A percentile compares a stretch with the other conserved stretches of the same genome.
Conservation (phyloP, 2,329 filamentous ascomycete species). For the Trichoderma pleuroti region DNA sequence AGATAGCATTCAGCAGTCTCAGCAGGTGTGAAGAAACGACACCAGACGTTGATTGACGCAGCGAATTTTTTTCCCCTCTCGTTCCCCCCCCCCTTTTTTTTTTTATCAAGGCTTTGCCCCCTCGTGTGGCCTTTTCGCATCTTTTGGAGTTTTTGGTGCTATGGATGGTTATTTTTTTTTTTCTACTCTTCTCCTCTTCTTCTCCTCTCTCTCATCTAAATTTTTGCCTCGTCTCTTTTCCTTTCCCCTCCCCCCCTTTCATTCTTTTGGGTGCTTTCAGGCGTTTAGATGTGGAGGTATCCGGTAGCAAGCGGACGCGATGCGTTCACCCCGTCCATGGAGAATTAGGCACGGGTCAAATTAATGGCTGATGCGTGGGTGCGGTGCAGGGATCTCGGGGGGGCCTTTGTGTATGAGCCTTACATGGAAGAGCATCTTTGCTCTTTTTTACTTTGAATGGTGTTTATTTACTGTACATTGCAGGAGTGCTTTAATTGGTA, state of each 20-base stretch:
- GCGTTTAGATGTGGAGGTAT: not conserved
- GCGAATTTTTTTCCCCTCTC: not conserved
- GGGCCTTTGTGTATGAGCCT: not conserved
- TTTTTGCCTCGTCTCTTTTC: not conserved
- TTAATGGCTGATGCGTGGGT: not conserved
- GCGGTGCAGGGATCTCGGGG: not conserved
- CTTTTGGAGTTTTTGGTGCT: not conserved
- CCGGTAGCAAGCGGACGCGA: not conserved
- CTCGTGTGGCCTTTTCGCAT: not conserved
- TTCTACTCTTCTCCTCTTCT: not conserved
- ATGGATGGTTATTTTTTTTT: not conserved
- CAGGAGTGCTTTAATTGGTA: not conserved
- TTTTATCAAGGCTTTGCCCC: not conserved
- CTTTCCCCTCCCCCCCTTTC: not conserved
- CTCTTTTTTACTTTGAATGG: not conserved
- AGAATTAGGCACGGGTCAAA: not conserved
- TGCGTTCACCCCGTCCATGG: not conserved
- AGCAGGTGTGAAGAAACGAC: constrained; percentile 24
- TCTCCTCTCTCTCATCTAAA: not conserved
- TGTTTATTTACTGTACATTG: not conserved
- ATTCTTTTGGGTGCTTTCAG: not conserved
- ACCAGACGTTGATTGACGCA: not conserved
- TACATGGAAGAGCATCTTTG: not conserved
- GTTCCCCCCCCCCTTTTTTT: not conserved
- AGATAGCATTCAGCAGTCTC: constrained; percentile 42